Evolutionary conservation across 1,139 yeast species (phyloP).

Genomic region (Magnusiomyces paraingens): DNA sequence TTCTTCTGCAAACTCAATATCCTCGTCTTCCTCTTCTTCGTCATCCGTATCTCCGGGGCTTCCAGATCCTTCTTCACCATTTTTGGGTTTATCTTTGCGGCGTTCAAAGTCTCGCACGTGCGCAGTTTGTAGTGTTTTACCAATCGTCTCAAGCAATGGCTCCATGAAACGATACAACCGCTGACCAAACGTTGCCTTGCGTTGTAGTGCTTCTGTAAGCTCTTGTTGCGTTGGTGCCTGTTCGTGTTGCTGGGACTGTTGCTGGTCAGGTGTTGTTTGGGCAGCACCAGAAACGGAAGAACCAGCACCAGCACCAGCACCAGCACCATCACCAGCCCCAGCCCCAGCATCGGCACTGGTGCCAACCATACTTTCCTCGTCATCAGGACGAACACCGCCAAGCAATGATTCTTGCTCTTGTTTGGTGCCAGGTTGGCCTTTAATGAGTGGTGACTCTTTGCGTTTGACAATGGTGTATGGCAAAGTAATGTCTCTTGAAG

Average conservation of each 20-base stretch:
- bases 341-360: not conserved
- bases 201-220: constrained; percentile 11
- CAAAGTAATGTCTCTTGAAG: constrained; percentile 77
- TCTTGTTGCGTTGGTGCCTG: constrained; percentile 1
- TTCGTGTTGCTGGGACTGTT: not conserved
- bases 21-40: constrained; percentile 23
- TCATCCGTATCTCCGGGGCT: constrained; percentile 33
- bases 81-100: constrained; percentile 37
- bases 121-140: constrained; percentile 65
- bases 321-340: not conserved
- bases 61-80: constrained; percentile 32
- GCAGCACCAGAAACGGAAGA: not conserved
- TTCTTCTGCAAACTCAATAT: constrained; percentile 6
- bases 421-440: not conserved
- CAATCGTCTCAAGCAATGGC: constrained; percentile 42
- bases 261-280: too few species aligned
- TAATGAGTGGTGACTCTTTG: not conserved
- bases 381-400: not conserved
- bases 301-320: not conserved
- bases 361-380: constrained; percentile 7
- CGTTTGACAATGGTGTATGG: constrained; percentile 54
- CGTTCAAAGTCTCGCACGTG: constrained; percentile 89
- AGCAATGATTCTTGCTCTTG: constrained; percentile 2
- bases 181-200: constrained; percentile 13
- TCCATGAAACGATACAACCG: constrained; percentile 27